A percentile compares a stretch with the other conserved stretches of the same genome.
Evolutionary conservation across 2,329 filamentous ascomycete genomes (phyloP).

Genomic region (Clonostachys rosea): DNA sequence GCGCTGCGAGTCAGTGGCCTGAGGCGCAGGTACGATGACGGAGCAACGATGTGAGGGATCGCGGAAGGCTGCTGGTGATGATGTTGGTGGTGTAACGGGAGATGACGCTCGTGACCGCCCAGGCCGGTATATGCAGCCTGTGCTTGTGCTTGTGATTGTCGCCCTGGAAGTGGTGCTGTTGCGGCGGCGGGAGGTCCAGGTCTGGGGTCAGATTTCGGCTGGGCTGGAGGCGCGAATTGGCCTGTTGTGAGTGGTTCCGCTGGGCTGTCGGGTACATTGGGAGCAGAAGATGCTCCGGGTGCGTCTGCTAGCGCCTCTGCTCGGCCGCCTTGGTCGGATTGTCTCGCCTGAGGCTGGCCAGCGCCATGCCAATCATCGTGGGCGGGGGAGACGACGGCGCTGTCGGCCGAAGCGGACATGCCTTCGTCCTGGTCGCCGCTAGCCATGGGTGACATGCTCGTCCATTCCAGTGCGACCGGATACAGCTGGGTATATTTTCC

Average conservation of each 20-base stretch:
- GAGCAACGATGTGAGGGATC: conserved; percentile 53
- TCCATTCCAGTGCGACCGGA: background rate
- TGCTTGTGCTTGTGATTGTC: background rate
- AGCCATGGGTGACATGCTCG: background rate
- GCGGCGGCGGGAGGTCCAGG: background rate
- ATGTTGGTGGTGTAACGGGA: no score
- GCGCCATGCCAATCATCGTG: background rate
- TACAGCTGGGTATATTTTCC: background rate
- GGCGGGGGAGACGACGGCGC: background rate
- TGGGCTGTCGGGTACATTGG: no score
- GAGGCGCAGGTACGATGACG: conserved; percentile 52
- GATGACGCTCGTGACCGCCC: conserved; percentile 5
- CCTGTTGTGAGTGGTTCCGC: no score
- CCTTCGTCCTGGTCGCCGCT: background rate
- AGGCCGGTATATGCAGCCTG: background rate
- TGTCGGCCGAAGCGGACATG: background rate
- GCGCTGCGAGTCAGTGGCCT: conserved; percentile 23
- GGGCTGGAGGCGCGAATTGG: no score
- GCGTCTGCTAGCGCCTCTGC: no score
- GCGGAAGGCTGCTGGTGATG: conserved; percentile 3
- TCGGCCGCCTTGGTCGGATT: no score
- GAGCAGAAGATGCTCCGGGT: no score
- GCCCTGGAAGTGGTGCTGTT: conserved; percentile 1
- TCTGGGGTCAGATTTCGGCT: no score
- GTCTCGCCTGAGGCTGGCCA: background rate